Percentiles rank a stretch among this genome's conserved stretches.
Evolutionary conservation across 495 filamentous ascomycete species (phyloP).

Genomic region (Penicillium ochrochloron): DNA sequence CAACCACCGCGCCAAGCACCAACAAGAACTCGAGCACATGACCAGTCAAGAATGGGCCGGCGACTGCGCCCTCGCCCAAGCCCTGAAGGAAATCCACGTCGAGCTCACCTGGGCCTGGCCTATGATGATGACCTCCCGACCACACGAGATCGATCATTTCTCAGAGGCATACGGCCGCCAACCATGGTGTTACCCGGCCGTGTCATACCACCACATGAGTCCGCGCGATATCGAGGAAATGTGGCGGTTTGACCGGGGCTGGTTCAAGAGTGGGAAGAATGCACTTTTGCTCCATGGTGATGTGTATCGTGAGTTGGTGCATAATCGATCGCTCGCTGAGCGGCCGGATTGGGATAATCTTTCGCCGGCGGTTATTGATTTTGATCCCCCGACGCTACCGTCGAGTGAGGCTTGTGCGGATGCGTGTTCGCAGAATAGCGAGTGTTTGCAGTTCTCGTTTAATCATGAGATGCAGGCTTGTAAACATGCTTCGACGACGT

Average conservation of each 20-base stretch:
- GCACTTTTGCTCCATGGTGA: slow-evolving; percentile 38
- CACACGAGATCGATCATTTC: slow-evolving; percentile 47
- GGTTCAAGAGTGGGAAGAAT: slow-evolving; percentile 45
- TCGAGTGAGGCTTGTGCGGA: slow-evolving; percentile 42
- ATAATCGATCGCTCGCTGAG: slow-evolving; percentile 22
- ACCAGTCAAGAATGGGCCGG: slow-evolving; percentile 40
- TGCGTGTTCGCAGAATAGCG: slow-evolving; percentile 40
- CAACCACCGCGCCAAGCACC: slow-evolving; percentile 21
- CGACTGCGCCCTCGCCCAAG: slow-evolving; percentile 47
- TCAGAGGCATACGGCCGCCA: slow-evolving; percentile 43
- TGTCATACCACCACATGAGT: slow-evolving; percentile 56
- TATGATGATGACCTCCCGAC: slow-evolving; percentile 39
- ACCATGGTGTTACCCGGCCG: slow-evolving; percentile 54
- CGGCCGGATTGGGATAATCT: slow-evolving; percentile 44
- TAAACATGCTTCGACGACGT: slow-evolving; percentile 39
- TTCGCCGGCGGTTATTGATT: slow-evolving; percentile 26
- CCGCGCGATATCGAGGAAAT: slow-evolving; percentile 46
- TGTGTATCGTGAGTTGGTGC: slow-evolving; percentile 37
- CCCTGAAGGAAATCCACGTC: slow-evolving; percentile 40
- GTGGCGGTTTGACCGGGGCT: slow-evolving; percentile 51
- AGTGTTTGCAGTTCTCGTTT: slow-evolving; percentile 51
- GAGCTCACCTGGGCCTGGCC: slow-evolving; percentile 45
- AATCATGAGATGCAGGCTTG: slow-evolving; percentile 32
- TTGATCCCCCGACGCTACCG: slow-evolving; percentile 23
- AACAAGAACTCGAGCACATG: slow-evolving; percentile 36